phyloP scores from a whole-genome alignment of 129 eudicot species.

The Lactuca sativa region DNA sequence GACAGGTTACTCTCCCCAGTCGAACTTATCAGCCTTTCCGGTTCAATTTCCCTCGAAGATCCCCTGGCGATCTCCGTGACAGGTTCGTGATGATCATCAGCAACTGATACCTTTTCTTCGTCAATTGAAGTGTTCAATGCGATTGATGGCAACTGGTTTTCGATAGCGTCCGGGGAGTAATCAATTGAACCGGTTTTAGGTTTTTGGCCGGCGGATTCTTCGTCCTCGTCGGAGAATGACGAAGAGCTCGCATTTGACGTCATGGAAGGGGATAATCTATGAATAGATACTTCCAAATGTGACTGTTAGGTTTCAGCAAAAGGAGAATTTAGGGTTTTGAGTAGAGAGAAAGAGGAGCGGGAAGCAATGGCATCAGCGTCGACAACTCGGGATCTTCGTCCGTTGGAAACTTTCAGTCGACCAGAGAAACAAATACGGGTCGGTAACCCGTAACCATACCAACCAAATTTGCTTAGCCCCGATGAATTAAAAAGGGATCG shows the following conservation, averaged over 20 bases:
- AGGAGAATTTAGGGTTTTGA: conserved; percentile 17
- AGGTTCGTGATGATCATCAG: conserved; percentile 17
- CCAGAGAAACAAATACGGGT: conserved; percentile 6
- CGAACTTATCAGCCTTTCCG: conserved; percentile 20
- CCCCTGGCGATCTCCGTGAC: conserved; percentile 25
- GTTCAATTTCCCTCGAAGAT: conserved; percentile 25
- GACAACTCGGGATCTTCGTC: neutral
- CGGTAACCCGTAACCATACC: neutral
- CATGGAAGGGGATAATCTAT: conserved; percentile 28
- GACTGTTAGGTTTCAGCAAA: conserved; percentile 17
- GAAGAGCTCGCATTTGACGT: conserved; percentile 45
- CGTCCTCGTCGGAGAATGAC: conserved; percentile 40
- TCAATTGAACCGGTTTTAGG: conserved; percentile 53
- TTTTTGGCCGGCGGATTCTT: conserved; percentile 35
- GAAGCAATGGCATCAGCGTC: conserved; percentile 8
- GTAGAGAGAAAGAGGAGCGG: neutral
- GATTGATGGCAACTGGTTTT: conserved; percentile 61
- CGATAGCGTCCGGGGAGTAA: conserved; percentile 59
- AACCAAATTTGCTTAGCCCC: neutral
- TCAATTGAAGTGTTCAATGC: conserved; percentile 35
- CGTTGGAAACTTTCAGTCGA: conserved; percentile 14
- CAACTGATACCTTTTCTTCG: conserved; percentile 22
- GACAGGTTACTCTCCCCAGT: conserved; percentile 17
- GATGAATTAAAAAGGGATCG: no score
- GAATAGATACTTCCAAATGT: neutral